phyloP scores from a whole-genome alignment of 2,329 filamentous ascomycete species.

The Pestalotiopsis sp. region DNA sequence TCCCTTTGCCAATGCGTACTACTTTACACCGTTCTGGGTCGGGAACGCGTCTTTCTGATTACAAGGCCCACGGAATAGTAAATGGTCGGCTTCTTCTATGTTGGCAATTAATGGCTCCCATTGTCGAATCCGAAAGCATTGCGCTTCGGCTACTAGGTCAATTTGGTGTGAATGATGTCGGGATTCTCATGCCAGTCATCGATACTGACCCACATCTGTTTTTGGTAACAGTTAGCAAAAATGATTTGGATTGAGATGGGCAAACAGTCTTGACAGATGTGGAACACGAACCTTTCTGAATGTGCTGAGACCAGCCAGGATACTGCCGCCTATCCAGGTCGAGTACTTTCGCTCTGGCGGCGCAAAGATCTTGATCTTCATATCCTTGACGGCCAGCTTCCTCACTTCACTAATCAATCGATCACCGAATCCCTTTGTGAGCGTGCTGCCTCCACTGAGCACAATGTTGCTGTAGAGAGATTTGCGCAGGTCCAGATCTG shows the following conservation, averaged over 20 bases:
- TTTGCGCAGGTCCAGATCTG: constrained; percentile 94
- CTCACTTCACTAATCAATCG: constrained; percentile 90
- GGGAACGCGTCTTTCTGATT: not conserved
- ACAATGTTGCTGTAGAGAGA: constrained; percentile 96
- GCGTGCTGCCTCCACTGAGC: constrained; percentile 89
- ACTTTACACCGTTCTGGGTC: not conserved
- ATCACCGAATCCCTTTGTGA: constrained; percentile 97
- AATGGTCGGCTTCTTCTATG: not conserved
- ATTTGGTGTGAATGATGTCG: constrained; percentile 97
- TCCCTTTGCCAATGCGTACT: not conserved
- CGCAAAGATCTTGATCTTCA: constrained; percentile 99
- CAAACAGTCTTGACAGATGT: not conserved
- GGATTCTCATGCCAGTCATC: constrained; percentile 99
- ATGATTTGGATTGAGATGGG: constrained; percentile 17
- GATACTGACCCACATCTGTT: constrained; percentile 98
- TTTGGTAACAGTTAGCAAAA: constrained; percentile 15
- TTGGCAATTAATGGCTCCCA: not conserved
- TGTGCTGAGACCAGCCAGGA: constrained; percentile 92
- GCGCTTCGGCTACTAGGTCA: constrained; percentile 62
- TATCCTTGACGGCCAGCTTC: constrained; percentile 93
- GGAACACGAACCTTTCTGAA: constrained; percentile 82
- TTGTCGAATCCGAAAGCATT: not conserved
- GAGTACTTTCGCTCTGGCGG: constrained; percentile 98
- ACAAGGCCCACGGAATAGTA: not conserved
- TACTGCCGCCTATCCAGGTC: constrained; percentile 98